A percentile compares a stretch with the other conserved stretches of the same genome.
phyloP scores from a whole-genome alignment of 805 yeast genomes.

The Saccharomycopsis sp. region DNA sequence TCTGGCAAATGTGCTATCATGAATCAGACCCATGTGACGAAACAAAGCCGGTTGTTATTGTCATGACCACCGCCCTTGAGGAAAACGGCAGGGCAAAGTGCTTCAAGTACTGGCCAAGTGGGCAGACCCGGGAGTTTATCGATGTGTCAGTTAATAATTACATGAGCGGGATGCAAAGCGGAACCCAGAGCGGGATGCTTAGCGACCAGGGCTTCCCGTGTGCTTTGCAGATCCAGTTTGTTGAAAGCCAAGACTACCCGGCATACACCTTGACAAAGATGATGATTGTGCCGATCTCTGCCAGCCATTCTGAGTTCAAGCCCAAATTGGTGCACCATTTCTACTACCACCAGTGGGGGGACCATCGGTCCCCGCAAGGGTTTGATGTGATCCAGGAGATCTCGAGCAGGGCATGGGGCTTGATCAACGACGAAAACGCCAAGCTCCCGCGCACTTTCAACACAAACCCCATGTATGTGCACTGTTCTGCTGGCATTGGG shows the following conservation, averaged over 20 bases:
- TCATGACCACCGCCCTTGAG: constrained; percentile 66
- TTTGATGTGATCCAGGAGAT: constrained; percentile 39
- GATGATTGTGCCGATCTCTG: constrained; percentile 8
- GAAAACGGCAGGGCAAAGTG: constrained; percentile 74
- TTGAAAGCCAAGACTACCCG: not conserved
- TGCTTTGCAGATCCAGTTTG: constrained; percentile 7
- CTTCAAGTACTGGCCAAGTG: constrained; percentile 62
- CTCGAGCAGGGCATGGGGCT: constrained; percentile 25
- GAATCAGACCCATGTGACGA: constrained; percentile 49
- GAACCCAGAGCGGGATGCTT: constrained; percentile 6
- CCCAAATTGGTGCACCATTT: constrained; percentile 43
- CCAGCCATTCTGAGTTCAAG: constrained; percentile 6
- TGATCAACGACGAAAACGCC: not conserved
- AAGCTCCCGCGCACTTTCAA: not conserved
- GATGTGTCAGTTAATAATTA: too few relatives aligned
- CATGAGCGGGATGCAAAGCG: too few relatives aligned
- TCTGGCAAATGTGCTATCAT: constrained; percentile 78
- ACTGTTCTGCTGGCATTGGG: constrained; percentile 97
- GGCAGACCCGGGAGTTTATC: constrained; percentile 4
- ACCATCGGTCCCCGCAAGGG: constrained; percentile 53
- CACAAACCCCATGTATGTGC: constrained; percentile 51
- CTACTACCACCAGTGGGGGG: constrained; percentile 76
- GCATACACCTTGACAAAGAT: constrained; percentile 10
- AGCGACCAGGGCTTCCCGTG: constrained; percentile 14
- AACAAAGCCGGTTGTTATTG: constrained; percentile 40